Conservation (phyloP, 768 basidiomycete genomes). For the Mycena vulgaris region DNA sequence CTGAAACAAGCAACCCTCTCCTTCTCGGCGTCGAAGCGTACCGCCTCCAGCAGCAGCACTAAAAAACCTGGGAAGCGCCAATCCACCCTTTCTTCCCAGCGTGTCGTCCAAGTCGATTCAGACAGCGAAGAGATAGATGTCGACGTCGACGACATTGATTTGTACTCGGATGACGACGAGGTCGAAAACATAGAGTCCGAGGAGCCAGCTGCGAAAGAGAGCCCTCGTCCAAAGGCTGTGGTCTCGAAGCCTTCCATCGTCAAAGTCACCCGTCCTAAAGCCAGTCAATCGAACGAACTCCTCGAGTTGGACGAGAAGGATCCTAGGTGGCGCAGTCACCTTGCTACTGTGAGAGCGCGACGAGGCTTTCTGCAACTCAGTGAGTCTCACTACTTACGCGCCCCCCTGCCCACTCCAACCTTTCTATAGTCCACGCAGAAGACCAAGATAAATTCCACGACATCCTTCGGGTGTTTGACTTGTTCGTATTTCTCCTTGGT, state of each 20-base stretch:
- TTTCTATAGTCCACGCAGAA: constrained; percentile 72
- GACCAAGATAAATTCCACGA: constrained; percentile 75
- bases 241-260: constrained; percentile 26
- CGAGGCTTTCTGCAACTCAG: constrained; percentile 74
- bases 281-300: constrained; percentile 33
- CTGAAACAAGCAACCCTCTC: constrained; percentile 63
- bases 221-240: not conserved
- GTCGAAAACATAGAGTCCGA: constrained; percentile 21
- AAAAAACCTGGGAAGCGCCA: constrained; percentile 41
- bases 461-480: constrained; percentile 85
- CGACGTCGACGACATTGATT: constrained; percentile 44
- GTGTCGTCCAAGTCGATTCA: constrained; percentile 21
- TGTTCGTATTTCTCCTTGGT: constrained; percentile 53
- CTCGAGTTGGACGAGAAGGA: constrained; percentile 65
- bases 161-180: constrained; percentile 42
- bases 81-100: constrained; percentile 29
- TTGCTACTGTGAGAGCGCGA: constrained; percentile 61
- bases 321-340: constrained; percentile 66
- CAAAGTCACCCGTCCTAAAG: constrained; percentile 21
- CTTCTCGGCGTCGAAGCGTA: constrained; percentile 65
- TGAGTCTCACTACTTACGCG: constrained; percentile 57
- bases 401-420: not conserved
- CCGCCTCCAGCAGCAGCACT: constrained; percentile 45
- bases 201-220: constrained; percentile 17
- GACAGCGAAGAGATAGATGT: constrained; percentile 41